phyloP scores from a whole-genome alignment of 148 eudicot genomes.

The Chenopodium album region DNA sequence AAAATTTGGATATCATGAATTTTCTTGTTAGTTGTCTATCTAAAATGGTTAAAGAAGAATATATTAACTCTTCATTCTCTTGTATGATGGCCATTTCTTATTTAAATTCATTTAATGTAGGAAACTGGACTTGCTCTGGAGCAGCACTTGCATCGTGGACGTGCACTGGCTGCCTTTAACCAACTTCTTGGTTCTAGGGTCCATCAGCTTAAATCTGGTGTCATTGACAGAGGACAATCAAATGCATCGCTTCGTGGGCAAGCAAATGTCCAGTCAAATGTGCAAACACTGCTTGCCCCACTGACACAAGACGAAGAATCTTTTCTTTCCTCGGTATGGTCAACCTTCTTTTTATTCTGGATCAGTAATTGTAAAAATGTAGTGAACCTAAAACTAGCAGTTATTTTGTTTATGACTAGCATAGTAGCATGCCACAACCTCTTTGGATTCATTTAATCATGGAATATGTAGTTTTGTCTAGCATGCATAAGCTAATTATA shows the following conservation, averaged over 20 bases:
- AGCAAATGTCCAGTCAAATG: constrained; percentile 72
- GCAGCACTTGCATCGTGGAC: constrained; percentile 95
- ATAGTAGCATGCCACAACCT: constrained; percentile 4
- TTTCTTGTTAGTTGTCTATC: neutral
- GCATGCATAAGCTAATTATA: neutral
- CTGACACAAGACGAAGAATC: constrained; percentile 74
- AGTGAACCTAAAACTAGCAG: neutral
- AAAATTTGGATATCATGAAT: neutral
- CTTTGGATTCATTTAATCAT: neutral
- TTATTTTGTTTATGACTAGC: neutral
- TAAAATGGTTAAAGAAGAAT: neutral
- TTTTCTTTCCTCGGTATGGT: constrained; percentile 77
- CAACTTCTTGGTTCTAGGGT: constrained; percentile 75
- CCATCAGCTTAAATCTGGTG: constrained; percentile 61
- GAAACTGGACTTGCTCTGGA: constrained; percentile 77
- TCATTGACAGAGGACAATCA: constrained; percentile 44
- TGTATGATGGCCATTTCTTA: constrained; percentile 4
- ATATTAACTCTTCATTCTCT: neutral
- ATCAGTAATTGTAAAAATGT: constrained; percentile 1
- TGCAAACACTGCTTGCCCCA: constrained; percentile 71
- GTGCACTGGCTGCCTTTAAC: constrained; percentile 83
- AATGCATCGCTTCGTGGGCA: constrained; percentile 54
- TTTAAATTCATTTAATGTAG: constrained; percentile 33
- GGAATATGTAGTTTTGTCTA: constrained; percentile 1
- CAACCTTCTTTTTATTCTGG: constrained; percentile 21